Base-by-base conservation (phyloP, 768 basidiomycete species). In the Hygrophorus russula region DNA sequence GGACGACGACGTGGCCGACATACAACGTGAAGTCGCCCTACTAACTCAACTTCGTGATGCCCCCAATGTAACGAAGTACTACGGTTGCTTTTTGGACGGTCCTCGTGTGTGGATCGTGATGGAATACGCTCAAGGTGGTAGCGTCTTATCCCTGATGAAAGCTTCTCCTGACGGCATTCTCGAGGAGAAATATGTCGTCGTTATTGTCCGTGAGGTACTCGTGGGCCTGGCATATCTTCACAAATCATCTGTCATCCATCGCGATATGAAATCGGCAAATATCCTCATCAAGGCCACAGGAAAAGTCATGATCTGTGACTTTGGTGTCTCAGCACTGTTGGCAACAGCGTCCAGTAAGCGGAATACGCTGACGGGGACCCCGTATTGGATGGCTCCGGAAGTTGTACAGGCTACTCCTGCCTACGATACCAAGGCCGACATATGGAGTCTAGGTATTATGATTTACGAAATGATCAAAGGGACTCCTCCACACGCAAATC, bases 361-460 rank as follows among this genome's bases (percentile, higher is more conserved):
- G 17, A 91, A 93, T 41, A 99, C 96, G 0, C 76, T 98, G 55
- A 90, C 93, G 48, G 96, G 96, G 1, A 98, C 96, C 1, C 94
- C 93, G 0, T 90, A 96, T 58, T 98, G 94, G 94, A 99, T 99
- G 96, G 96, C 96, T 0, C 96, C 96, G 0, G 96, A 99, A 61
- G 91, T 98, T 2, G 88, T 94, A 12, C 86, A 90, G 50, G 72
- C 74, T 8, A 81, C 86, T 9, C 78, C 89, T n/a, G 72, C 80
- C 34, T 98, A 99, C 61, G 94, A 99, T 56, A 85, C 87, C 41
- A 98, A 96, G 59, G 96, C 94, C 2, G 96, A 99, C 56, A 90
- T 99, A 34, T 98, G 96, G 96, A 92, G 89, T 55, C 64, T 99
- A 45, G 96, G 96, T 4, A 93, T 99, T 57, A 84, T 93, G 63